phyloP scores from a whole-genome alignment of 306 rosid genomes.

The Lathyrus tuberosus region DNA sequence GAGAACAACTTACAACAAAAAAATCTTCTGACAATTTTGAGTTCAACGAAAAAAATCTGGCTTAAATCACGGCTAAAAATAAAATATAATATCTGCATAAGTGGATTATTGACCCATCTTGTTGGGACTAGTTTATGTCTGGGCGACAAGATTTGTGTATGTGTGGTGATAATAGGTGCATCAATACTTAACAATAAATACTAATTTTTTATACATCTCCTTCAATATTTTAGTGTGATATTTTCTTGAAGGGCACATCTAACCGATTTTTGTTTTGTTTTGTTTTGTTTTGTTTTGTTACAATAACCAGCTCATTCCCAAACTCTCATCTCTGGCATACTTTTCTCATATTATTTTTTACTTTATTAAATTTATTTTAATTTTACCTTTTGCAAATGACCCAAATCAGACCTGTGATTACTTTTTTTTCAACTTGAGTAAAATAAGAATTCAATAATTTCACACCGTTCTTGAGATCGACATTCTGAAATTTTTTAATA shows the following conservation, averaged over 20 bases:
- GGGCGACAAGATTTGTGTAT: neutral
- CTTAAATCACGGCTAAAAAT: neutral
- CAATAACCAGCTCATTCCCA: no score
- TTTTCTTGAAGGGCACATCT: neutral
- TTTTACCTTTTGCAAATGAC: no score
- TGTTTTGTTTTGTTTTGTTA: no score
- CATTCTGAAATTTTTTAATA: no score
- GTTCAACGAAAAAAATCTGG: neutral
- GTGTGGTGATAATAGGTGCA: neutral
- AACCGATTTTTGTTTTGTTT: no score
- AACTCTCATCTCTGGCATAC: no score
- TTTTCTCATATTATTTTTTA: no score
- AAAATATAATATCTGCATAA: neutral
- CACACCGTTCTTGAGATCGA: no score
- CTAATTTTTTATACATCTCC: neutral
- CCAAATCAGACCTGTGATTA: no score
- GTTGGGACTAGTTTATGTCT: neutral
- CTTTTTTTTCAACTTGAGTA: no score
- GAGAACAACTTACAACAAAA: conserved; percentile 1
- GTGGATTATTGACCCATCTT: neutral
- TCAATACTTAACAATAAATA: neutral
- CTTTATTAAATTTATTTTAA: no score
- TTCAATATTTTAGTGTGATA: neutral
- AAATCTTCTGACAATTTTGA: neutral
- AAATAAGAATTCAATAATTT: no score